phyloP scores from a whole-genome alignment of 129 eudicot genomes.

The Flaveria linearis region DNA sequence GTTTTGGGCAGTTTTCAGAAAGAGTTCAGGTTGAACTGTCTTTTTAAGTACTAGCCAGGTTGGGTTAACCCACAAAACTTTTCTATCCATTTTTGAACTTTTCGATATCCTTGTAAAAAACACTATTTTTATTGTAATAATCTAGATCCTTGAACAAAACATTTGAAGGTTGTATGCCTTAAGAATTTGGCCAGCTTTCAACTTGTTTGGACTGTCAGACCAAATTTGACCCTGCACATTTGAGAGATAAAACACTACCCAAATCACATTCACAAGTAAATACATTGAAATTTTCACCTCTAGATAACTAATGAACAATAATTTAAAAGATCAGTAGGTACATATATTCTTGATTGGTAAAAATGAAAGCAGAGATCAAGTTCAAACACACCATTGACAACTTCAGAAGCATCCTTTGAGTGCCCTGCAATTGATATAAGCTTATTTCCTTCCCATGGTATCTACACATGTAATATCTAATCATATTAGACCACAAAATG shows the following conservation, averaged over 20 bases:
- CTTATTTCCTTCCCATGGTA: slow-evolving; percentile 96
- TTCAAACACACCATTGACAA: slow-evolving; percentile 63
- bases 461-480: slow-evolving; percentile 45
- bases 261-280: slow-evolving; percentile 5
- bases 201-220: neutral
- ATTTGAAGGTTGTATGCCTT: neutral
- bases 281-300: neutral
- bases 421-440: slow-evolving; percentile 96
- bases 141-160: neutral
- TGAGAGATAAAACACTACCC: neutral
- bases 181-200: neutral
- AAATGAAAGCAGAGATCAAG: slow-evolving; percentile 13
- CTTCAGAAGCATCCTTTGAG: slow-evolving; percentile 88
- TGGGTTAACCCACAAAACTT: neutral
- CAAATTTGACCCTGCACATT: neutral
- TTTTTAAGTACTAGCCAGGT: slow-evolving; percentile 3
- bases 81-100: neutral
- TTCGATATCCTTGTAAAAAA: neutral
- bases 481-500: slow-evolving; percentile 10
- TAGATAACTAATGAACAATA: neutral
- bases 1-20: neutral
- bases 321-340: neutral
- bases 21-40: neutral
- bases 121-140: neutral
- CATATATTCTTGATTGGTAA: slow-evolving; percentile 1